Conservation (phyloP, 2,329 filamentous ascomycete species). For the Colletotrichum higginsianum region DNA sequence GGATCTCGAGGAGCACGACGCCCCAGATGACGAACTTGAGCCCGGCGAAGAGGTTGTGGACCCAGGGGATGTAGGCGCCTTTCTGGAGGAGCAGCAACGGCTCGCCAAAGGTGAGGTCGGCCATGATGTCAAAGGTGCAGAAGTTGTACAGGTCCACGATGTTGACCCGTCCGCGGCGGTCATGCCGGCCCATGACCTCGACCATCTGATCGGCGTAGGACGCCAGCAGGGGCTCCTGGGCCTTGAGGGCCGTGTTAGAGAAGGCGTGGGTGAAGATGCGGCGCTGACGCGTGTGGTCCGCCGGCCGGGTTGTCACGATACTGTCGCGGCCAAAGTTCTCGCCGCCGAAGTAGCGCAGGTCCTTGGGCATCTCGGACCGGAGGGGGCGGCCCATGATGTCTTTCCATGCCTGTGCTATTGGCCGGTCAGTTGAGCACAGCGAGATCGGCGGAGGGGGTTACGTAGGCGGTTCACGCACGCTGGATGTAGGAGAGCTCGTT, state of each 20-base stretch:
- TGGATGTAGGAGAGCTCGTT: conserved; percentile 55
- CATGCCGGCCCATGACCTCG: conserved; percentile 47
- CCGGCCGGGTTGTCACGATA: conserved; percentile 43
- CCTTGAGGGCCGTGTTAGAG: conserved; percentile 45
- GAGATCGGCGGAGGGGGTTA: background rate
- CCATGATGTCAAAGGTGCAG: conserved; percentile 51
- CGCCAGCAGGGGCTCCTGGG: conserved; percentile 50
- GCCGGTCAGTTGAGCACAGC: background rate
- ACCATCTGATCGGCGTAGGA: conserved; percentile 58
- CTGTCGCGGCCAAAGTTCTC: conserved; percentile 36
- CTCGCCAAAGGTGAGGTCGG: conserved; percentile 50
- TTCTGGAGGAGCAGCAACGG: conserved; percentile 48
- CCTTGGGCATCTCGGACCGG: conserved; percentile 35
- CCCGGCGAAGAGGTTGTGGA: conserved; percentile 45
- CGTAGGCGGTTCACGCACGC: background rate
- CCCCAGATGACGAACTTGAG: conserved; percentile 32
- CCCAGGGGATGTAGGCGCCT: conserved; percentile 47
- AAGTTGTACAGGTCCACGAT: conserved; percentile 46
- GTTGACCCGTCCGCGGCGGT: conserved; percentile 18
- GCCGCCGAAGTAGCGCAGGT: conserved; percentile 40
- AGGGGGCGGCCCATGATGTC: conserved; percentile 38
- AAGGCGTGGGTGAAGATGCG: conserved; percentile 46
- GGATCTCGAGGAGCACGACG: conserved; percentile 33
- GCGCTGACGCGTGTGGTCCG: conserved; percentile 38
- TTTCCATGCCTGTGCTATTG: conserved; percentile 41